These are phyloP conservation scores for Alternaria metachromatica DNA, from an alignment of 2,329 filamentous ascomycete genomes.

Conservation along the genomic window DNA sequence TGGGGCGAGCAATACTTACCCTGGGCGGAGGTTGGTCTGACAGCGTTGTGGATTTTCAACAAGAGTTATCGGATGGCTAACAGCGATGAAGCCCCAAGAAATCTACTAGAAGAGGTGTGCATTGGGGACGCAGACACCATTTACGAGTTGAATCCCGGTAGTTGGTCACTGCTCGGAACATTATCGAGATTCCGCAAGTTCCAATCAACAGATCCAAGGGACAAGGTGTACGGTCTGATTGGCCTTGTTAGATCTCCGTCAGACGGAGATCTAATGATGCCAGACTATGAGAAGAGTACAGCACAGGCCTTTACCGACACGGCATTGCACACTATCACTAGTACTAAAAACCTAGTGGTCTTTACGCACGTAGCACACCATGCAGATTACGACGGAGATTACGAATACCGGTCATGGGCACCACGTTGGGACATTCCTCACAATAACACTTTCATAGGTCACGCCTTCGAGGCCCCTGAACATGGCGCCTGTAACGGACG, in stretches of 20 bases:
- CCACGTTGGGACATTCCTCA: not conserved
- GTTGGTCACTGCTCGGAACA: not conserved
- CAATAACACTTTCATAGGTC: too few relatives aligned
- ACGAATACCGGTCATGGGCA: not conserved
- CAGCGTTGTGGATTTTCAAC: too few relatives aligned
- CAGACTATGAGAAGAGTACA: slow-evolving; percentile 5
- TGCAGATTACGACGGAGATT: not conserved
- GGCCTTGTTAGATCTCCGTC: not conserved
- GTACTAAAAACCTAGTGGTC: not conserved
- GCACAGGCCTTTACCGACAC: slow-evolving; percentile 1
- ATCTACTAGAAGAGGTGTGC: rapidly evolving
- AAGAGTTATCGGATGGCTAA: too few relatives aligned
- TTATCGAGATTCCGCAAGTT: not conserved
- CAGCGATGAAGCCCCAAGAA: too few relatives aligned
- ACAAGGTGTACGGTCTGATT: slow-evolving; percentile 15
- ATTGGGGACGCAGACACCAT: not conserved
- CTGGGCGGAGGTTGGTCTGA: not conserved
- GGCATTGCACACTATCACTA: not conserved
- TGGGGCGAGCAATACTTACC: not conserved
- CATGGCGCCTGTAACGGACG: not conserved
- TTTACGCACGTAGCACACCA: not conserved
- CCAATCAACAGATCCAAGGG: slow-evolving; percentile 6
- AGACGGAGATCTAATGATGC: not conserved
- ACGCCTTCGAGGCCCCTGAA: not conserved
- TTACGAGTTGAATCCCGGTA: not conserved